Evolutionary conservation across 2,329 filamentous ascomycete genomes (phyloP).

Genomic region (Penicillium sp.): DNA sequence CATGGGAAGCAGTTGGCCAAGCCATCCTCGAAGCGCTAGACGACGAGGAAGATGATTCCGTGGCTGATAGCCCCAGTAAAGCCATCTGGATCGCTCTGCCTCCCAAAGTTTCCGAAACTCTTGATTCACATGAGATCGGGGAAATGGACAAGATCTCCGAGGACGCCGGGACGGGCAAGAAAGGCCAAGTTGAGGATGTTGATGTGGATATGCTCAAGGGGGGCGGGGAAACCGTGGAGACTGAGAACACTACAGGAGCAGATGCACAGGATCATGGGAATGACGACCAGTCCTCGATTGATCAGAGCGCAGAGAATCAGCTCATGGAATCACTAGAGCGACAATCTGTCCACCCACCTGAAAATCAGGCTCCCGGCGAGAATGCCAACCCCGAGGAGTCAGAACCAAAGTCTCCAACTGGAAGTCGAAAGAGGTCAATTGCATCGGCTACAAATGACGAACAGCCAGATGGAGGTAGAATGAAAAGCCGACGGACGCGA

Average conservation of each 20-base stretch:
- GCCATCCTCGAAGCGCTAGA: conserved; percentile 49
- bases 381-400: conserved; percentile 29
- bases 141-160: conserved; percentile 18
- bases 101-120: conserved; percentile 27
- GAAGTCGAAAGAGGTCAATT: conserved; percentile 61
- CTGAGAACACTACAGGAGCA: conserved; percentile 10
- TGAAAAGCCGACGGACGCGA: conserved; percentile 62
- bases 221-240: conserved; percentile 12
- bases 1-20: conserved; percentile 54
- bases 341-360: conserved; percentile 28
- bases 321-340: conserved; percentile 40
- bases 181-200: conserved; percentile 12
- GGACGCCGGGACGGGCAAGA: conserved; percentile 8
- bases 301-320: conserved; percentile 41
- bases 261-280: conserved; percentile 22
- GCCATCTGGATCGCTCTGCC: conserved; percentile 48
- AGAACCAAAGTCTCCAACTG: conserved; percentile 39
- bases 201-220: conserved; percentile 24
- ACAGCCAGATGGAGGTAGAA: conserved; percentile 56
- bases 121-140: conserved; percentile 18
- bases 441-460: conserved; percentile 63
- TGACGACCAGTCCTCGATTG: conserved; percentile 38
- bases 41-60: conserved; percentile 41
- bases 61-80: conserved; percentile 37
- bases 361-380: conserved; percentile 25